These are phyloP conservation scores for Tetrapisispora pingtungensis DNA, from an alignment of 805 yeast species.

Conservation along the genomic window DNA sequence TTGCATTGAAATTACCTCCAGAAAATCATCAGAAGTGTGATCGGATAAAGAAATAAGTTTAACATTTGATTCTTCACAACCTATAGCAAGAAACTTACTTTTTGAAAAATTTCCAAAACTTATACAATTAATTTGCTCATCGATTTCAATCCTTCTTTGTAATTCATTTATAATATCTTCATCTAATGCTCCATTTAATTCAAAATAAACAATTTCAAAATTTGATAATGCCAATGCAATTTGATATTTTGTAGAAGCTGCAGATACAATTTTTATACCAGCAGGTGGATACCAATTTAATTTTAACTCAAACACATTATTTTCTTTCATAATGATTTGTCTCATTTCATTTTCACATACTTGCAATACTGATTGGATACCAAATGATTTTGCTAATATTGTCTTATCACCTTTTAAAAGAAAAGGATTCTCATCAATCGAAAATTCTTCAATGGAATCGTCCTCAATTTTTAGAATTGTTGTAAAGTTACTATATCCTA, in stretches of 20 bases:
- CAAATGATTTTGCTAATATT: conserved; percentile 58
- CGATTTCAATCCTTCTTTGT: conserved; percentile 47
- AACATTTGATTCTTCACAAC: conserved; percentile 59
- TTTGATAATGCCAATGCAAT: conserved; percentile 62
- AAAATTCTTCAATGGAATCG: conserved; percentile 61
- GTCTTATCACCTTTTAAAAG: conserved; percentile 53
- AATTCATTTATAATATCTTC: conserved; percentile 63
- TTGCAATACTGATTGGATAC: conserved; percentile 55
- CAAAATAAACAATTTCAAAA: conserved; percentile 73
- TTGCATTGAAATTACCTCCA: conserved; percentile 56
- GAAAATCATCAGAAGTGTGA: conserved; percentile 44
- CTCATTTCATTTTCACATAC: conserved; percentile 61
- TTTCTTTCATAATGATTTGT: conserved; percentile 33
- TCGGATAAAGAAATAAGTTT: conserved; percentile 44
- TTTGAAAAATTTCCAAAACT: conserved; percentile 36
- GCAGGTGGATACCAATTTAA: conserved; percentile 78
- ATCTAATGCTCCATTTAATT: conserved; percentile 36
- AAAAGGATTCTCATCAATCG: conserved; percentile 53
- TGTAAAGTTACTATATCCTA: conserved; percentile 16
- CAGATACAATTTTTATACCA: conserved; percentile 52
- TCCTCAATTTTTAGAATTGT: conserved; percentile 17
- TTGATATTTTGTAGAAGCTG: conserved; percentile 58
- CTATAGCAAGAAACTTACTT: conserved; percentile 56
- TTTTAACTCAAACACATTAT: conserved; percentile 20
- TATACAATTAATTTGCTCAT: conserved; percentile 42